phyloP scores from a whole-genome alignment of 352 stramenopile genomes.

The Peronospora belbahrii region DNA sequence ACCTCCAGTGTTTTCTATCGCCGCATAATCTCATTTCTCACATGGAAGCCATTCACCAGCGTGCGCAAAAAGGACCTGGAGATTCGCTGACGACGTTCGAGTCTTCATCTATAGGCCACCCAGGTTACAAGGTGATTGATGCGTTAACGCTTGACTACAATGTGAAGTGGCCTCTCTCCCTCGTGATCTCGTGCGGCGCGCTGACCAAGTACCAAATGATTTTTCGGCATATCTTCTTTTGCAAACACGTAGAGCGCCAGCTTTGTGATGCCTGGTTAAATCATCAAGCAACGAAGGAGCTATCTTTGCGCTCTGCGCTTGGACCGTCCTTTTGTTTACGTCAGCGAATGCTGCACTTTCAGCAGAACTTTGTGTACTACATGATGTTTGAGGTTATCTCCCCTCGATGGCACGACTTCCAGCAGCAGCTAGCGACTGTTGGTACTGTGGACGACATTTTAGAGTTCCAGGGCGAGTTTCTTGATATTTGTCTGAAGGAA shows the following conservation, averaged over 20 bases:
- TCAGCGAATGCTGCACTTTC: constrained; percentile 98
- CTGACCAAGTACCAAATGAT: constrained; percentile 98
- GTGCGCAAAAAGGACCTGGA: constrained; percentile 52
- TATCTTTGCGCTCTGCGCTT: constrained; percentile 82
- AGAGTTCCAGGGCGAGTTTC: constrained; percentile 90
- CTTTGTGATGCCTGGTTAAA: constrained; percentile 94
- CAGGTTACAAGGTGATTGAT: constrained; percentile 90
- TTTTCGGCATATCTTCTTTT: constrained; percentile 98
- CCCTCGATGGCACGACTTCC: constrained; percentile 87
- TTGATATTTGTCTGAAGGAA: constrained; percentile 94
- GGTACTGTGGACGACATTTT: constrained; percentile 94
- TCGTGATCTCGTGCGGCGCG: constrained; percentile 92
- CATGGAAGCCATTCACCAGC: constrained; percentile 88
- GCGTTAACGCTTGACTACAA: constrained; percentile 94
- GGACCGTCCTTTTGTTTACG: constrained; percentile 91
- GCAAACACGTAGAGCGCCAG: constrained; percentile 96
- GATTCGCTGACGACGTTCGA: constrained; percentile 72
- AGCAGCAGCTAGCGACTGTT: constrained; percentile 66
- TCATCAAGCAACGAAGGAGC: constrained; percentile 90
- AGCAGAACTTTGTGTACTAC: constrained; percentile 98
- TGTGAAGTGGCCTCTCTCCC: constrained; percentile 94
- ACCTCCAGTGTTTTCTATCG: constrained; percentile 84
- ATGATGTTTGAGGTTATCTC: constrained; percentile 97
- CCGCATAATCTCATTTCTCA: constrained; percentile 87
- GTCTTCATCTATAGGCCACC: constrained; percentile 55